phyloP scores from a whole-genome alignment of 805 yeast genomes.

The Sugiyamaella marilandica region DNA sequence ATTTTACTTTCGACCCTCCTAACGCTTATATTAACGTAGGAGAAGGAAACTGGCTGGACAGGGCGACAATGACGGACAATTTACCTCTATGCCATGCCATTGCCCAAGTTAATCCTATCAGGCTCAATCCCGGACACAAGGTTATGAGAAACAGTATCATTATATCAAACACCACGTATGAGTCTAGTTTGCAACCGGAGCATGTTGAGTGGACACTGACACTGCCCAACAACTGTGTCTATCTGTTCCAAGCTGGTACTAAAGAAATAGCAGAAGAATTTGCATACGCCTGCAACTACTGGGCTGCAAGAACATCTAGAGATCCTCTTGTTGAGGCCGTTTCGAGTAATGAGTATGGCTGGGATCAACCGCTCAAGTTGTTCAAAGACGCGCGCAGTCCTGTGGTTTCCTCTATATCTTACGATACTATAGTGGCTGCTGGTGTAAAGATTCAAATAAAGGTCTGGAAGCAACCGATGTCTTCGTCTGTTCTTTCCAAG shows the following conservation, averaged over 20 bases:
- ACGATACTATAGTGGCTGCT: conserved; percentile 19
- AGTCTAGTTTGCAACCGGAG: conserved; percentile 13
- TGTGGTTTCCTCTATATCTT: conserved; percentile 8
- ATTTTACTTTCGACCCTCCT: conserved; percentile 8
- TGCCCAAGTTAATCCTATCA: conserved; percentile 34
- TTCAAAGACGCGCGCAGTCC: background rate
- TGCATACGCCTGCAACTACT: conserved; percentile 75
- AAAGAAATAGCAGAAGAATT: conserved; percentile 62
- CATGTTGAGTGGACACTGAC: conserved; percentile 48
- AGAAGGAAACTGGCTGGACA: conserved; percentile 65
- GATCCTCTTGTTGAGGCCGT: conserved; percentile 69
- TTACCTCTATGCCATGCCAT: conserved; percentile 44
- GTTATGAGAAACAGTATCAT: conserved; percentile 4
- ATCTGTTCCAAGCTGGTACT: conserved; percentile 62
- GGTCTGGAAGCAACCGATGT: conserved; percentile 31
- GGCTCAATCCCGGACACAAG: background rate
- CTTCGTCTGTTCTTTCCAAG: conserved; percentile 24
- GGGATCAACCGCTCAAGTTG: conserved; percentile 39
- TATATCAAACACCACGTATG: conserved; percentile 7
- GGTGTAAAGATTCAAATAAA: conserved; percentile 23
- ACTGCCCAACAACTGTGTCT: conserved; percentile 42
- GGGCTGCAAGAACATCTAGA: conserved; percentile 82
- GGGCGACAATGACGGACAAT: conserved; percentile 52
- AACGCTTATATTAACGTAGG: conserved; percentile 31
- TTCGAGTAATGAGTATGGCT: conserved; percentile 73